These are phyloP conservation scores for Leccinum variicolor DNA, from an alignment of 768 basidiomycete species.

Conservation along the genomic window DNA sequence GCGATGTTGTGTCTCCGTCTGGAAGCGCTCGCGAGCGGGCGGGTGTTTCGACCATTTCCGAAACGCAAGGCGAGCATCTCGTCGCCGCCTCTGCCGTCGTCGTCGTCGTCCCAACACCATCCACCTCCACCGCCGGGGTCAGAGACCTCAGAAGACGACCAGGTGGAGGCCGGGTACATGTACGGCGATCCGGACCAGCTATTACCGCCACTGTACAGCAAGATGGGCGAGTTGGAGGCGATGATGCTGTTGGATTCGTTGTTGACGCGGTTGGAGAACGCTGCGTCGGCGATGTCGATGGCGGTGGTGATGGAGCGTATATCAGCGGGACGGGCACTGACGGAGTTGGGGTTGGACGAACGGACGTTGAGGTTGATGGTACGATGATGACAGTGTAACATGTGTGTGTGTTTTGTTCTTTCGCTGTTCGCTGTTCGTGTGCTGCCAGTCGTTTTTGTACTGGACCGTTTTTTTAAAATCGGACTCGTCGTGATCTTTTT, in stretches of 20 bases:
- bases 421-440: neutral
- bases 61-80: slow-evolving; percentile 33
- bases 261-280: slow-evolving; percentile 73
- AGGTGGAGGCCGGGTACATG: slow-evolving; percentile 36
- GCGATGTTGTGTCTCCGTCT: slow-evolving; percentile 72
- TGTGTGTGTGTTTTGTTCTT: neutral
- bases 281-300: slow-evolving; percentile 37
- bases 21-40: slow-evolving; percentile 66
- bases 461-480: neutral
- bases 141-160: slow-evolving; percentile 21
- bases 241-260: slow-evolving; percentile 75
- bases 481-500: neutral
- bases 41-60: slow-evolving; percentile 51
- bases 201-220: slow-evolving; percentile 66
- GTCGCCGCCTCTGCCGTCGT: neutral
- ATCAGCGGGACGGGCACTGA: slow-evolving; percentile 28
- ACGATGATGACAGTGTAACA: slow-evolving; percentile 5
- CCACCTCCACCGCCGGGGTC: slow-evolving; percentile 1
- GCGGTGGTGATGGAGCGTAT: slow-evolving; percentile 17
- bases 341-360: slow-evolving; percentile 41
- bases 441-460: neutral
- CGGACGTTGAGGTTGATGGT: slow-evolving; percentile 42
- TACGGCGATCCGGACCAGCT: slow-evolving; percentile 61
- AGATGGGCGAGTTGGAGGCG: slow-evolving; percentile 69
- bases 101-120: neutral